phyloP scores from a whole-genome alignment of 2,329 filamentous ascomycete genomes.

The Keithomyces neogunnii region DNA sequence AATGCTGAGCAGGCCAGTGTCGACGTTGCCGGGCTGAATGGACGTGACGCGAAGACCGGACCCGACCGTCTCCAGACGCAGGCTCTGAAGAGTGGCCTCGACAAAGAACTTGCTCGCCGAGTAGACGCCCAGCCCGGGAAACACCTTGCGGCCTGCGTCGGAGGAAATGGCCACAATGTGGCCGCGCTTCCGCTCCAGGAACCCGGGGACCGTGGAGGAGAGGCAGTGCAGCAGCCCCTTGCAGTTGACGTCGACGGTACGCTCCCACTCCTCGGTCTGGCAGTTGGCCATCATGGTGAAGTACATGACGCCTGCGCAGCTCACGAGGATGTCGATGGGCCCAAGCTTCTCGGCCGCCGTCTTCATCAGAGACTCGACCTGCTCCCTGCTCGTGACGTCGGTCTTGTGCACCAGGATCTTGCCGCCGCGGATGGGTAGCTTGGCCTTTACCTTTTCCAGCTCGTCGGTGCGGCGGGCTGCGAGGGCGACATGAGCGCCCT shows the following conservation, averaged over 20 bases:
- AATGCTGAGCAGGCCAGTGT: conserved; percentile 65
- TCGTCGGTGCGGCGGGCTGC: conserved; percentile 63
- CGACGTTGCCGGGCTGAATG: conserved; percentile 70
- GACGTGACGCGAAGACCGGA: conserved; percentile 64
- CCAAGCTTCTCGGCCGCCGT: conserved; percentile 55
- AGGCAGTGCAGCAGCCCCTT: conserved; percentile 71
- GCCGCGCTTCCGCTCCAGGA: conserved; percentile 60
- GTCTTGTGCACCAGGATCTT: conserved; percentile 63
- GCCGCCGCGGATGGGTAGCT: conserved; percentile 45
- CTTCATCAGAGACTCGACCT: conserved; percentile 59
- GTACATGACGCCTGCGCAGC: conserved; percentile 80
- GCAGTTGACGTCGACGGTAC: conserved; percentile 79
- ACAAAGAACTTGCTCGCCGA: conserved; percentile 81
- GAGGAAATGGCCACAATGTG: conserved; percentile 78
- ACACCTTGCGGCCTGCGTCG: conserved; percentile 73
- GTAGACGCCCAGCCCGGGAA: conserved; percentile 74
- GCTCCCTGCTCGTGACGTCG: conserved; percentile 58
- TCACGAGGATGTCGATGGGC: conserved; percentile 69
- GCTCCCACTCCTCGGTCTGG: conserved; percentile 68
- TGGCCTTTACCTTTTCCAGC: conserved; percentile 57
- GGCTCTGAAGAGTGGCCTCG: conserved; percentile 66
- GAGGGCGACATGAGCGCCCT: conserved; percentile 65
- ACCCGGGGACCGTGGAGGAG: conserved; percentile 58
- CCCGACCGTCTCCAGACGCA: conserved; percentile 69
- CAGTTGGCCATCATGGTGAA: conserved; percentile 79